These are phyloP conservation scores for Sugiyamaella valdiviana DNA, from an alignment of 805 yeast species.

Conservation along the genomic window DNA sequence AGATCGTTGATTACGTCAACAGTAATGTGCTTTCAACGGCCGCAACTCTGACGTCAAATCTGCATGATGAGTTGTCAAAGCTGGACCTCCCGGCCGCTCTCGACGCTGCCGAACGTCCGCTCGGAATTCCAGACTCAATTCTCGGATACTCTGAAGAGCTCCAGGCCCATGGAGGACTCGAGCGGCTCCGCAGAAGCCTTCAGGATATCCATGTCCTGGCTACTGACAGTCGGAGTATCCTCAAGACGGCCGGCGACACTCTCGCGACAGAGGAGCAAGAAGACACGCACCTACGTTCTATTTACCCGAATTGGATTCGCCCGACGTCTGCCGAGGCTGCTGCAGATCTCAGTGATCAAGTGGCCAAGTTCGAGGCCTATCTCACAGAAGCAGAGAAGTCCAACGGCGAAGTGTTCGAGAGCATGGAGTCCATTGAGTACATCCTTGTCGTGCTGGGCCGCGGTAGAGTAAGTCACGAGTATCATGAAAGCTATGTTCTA, in stretches of 20 bases:
- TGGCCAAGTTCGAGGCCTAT: slow-evolving; percentile 43
- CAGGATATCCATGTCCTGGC: slow-evolving; percentile 43
- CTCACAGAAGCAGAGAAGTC: slow-evolving; percentile 54
- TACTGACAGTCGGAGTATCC: slow-evolving; percentile 35
- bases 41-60: slow-evolving; percentile 22
- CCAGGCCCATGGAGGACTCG: slow-evolving; percentile 46
- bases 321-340: slow-evolving; percentile 42
- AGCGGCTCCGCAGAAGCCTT: slow-evolving; percentile 38
- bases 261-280: slow-evolving; percentile 49
- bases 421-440: slow-evolving; percentile 45
- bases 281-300: slow-evolving; percentile 45
- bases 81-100: slow-evolving; percentile 55
- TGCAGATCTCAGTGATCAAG: slow-evolving; percentile 34
- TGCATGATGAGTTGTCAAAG: slow-evolving; percentile 34
- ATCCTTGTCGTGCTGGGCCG: slow-evolving; percentile 41
- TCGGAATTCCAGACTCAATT: slow-evolving; percentile 51
- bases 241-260: slow-evolving; percentile 43
- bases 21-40: slow-evolving; percentile 36
- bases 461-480: slow-evolving; percentile 18
- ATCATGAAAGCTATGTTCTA: not conserved
- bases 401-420: slow-evolving; percentile 47
- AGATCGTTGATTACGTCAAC: slow-evolving; percentile 49
- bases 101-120: slow-evolving; percentile 53
- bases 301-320: slow-evolving; percentile 49
- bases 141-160: slow-evolving; percentile 51